A percentile compares a stretch with the other conserved stretches of the same genome.
Conservation (phyloP, 2,329 filamentous ascomycete species). For the Penicillium sp. region DNA sequence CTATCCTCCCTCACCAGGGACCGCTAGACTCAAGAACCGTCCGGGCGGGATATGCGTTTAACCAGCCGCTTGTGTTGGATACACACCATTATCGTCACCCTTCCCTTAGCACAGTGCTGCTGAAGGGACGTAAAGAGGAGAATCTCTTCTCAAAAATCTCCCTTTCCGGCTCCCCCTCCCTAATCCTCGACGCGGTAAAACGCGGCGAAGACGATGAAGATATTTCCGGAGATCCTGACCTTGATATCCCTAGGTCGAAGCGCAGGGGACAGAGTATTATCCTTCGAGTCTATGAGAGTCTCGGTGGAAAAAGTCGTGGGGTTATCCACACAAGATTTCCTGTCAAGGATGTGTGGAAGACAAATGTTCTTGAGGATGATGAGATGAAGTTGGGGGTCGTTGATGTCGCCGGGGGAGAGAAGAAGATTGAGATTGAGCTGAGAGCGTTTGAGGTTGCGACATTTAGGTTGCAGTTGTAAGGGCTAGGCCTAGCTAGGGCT, state of each 20-base stretch:
- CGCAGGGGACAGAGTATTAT: slow-evolving; percentile 80
- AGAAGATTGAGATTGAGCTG: slow-evolving; percentile 65
- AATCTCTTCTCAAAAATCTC: slow-evolving; percentile 62
- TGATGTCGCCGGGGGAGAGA: slow-evolving; percentile 28
- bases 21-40: slow-evolving; percentile 74
- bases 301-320: slow-evolving; percentile 80
- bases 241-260: slow-evolving; percentile 57
- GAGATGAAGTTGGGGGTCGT: slow-evolving; percentile 66
- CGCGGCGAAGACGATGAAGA: slow-evolving; percentile 88
- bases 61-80: slow-evolving; percentile 73
- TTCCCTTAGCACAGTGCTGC: neutral
- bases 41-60: slow-evolving; percentile 86
- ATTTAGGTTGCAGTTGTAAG: slow-evolving; percentile 66
- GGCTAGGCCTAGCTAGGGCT: neutral
- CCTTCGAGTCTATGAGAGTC: slow-evolving; percentile 81
- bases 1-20: slow-evolving; percentile 83
- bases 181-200: slow-evolving; percentile 90
- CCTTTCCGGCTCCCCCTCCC: slow-evolving; percentile 67
- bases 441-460: slow-evolving; percentile 86
- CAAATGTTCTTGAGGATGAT: slow-evolving; percentile 89
- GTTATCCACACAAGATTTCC: slow-evolving; percentile 70
- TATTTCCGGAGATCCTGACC: slow-evolving; percentile 51
- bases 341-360: slow-evolving; percentile 79
- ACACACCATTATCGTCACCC: slow-evolving; percentile 40
- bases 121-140: slow-evolving; percentile 1